Percentiles rank a stretch among this genome's conserved stretches.
Evolutionary conservation across 2,329 filamentous ascomycete species (phyloP).

Genomic region (Cadophora luteo-olivacea): DNA sequence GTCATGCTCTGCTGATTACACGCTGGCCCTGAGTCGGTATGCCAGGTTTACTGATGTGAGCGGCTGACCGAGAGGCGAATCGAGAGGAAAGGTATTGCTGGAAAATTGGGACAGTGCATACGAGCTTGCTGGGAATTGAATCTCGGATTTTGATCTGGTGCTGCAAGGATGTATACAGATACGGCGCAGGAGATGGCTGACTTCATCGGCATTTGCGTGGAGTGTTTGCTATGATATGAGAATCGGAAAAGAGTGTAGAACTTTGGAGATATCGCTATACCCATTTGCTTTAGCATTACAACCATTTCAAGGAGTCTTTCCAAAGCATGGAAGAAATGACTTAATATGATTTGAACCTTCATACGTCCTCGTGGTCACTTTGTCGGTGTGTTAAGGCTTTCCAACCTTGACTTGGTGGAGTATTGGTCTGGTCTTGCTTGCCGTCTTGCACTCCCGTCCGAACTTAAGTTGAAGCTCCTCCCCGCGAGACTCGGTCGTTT

Average conservation of each 20-base stretch:
- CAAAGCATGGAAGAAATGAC: neutral
- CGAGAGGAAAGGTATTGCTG: neutral
- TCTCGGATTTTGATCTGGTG: neutral
- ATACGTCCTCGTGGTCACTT: neutral
- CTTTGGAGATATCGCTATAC: slow-evolving; percentile 28
- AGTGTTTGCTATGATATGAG: slow-evolving; percentile 1
- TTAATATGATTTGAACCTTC: neutral
- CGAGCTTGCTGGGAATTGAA: neutral
- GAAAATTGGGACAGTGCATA: neutral
- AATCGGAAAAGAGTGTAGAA: slow-evolving; percentile 2
- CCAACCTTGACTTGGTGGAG: neutral
- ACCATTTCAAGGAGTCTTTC: neutral
- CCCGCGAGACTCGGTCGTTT: neutral
- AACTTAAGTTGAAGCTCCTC: neutral
- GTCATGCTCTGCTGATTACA: neutral
- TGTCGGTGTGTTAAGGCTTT: neutral
- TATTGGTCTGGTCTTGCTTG: no score
- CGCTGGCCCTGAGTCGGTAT: neutral
- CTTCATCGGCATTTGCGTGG: slow-evolving; percentile 16
- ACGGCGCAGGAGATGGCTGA: neutral
- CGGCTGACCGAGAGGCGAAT: neutral
- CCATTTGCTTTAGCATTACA: slow-evolving; percentile 34
- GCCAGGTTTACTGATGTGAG: neutral
- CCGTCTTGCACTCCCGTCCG: no score
- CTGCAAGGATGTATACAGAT: neutral